Evolutionary conservation across 2,329 filamentous ascomycete species (phyloP).

Genomic region (Alternaria panax): DNA sequence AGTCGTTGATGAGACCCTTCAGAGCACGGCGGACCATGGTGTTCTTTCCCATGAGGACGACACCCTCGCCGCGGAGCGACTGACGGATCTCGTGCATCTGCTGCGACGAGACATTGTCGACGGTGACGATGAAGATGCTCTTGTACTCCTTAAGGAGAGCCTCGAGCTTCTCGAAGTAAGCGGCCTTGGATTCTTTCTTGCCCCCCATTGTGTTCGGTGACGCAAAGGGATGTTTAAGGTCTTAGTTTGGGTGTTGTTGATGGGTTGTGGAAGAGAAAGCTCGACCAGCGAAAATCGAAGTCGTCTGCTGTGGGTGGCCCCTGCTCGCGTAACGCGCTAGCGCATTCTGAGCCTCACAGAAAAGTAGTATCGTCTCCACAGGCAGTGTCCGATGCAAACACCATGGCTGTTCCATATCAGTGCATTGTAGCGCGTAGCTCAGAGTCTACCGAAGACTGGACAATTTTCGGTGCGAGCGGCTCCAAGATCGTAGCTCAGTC

Average conservation of each 20-base stretch:
- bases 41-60: slow-evolving; percentile 99
- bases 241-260: slow-evolving; percentile 55
- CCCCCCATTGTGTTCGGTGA: slow-evolving; percentile 96
- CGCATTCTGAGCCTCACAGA: slow-evolving; percentile 15
- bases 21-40: slow-evolving; percentile 99
- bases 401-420: slow-evolving; percentile 52
- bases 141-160: slow-evolving; percentile 93
- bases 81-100: slow-evolving; percentile 99
- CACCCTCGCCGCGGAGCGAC: slow-evolving; percentile 86
- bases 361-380: slow-evolving; percentile 18
- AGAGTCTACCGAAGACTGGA: slow-evolving; percentile 38
- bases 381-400: slow-evolving; percentile 16
- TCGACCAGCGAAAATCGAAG: slow-evolving; percentile 34
- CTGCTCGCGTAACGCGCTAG: slow-evolving; percentile 27
- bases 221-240: slow-evolving; percentile 99
- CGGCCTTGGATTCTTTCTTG: slow-evolving; percentile 93
- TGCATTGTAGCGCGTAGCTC: slow-evolving; percentile 43
- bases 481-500: slow-evolving; percentile 67
- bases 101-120: slow-evolving; percentile 99
- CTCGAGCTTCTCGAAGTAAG: slow-evolving; percentile 99
- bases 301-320: slow-evolving; percentile 32
- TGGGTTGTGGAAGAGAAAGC: slow-evolving; percentile 23
- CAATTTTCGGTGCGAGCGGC: slow-evolving; percentile 77
- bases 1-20: slow-evolving; percentile 89
- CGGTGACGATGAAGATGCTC: slow-evolving; percentile 94